Conservation (phyloP, 495 filamentous ascomycete species). For the Talaromyces wortmannii region DNA sequence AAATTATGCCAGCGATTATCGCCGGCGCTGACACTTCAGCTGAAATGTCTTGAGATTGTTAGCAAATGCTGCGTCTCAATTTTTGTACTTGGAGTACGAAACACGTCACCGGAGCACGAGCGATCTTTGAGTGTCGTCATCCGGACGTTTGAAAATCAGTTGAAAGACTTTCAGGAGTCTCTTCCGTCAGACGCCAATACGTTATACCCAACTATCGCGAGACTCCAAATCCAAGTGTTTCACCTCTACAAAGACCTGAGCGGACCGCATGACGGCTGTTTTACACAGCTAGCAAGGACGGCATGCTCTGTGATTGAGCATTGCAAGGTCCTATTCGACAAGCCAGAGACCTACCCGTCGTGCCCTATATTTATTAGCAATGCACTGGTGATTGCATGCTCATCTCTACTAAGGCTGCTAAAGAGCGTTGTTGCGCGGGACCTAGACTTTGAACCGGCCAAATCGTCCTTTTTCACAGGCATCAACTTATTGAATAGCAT, state of each 20-base stretch:
- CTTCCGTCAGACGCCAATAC: slow-evolving; percentile 24
- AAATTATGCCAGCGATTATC: slow-evolving; percentile 23
- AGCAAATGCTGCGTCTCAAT: slow-evolving; percentile 25
- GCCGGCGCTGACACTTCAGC: slow-evolving; percentile 21
- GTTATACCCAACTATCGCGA: slow-evolving; percentile 23
- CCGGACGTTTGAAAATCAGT: slow-evolving; percentile 25
- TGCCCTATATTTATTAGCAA: slow-evolving; percentile 25
- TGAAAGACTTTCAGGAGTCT: slow-evolving; percentile 25
- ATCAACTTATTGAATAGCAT: slow-evolving; percentile 33
- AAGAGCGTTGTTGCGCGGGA: slow-evolving; percentile 22
- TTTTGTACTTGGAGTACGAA: slow-evolving; percentile 28
- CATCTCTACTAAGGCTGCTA: slow-evolving; percentile 30
- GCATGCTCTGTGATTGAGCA: slow-evolving; percentile 30
- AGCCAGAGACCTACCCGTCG: slow-evolving; percentile 14
- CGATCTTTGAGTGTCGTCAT: slow-evolving; percentile 26
- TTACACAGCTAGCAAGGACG: slow-evolving; percentile 23
- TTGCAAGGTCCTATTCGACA: slow-evolving; percentile 15
- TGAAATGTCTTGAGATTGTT: slow-evolving; percentile 29
- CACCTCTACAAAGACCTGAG: slow-evolving; percentile 36
- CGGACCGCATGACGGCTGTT: slow-evolving; percentile 17
- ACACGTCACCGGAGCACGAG: slow-evolving; percentile 31
- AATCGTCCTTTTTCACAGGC: slow-evolving; percentile 21
- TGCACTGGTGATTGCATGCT: slow-evolving; percentile 24
- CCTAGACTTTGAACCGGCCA: slow-evolving; percentile 26
- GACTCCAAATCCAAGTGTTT: slow-evolving; percentile 30